Evolutionary conservation across 2,329 filamentous ascomycete species (phyloP).

Genomic region (Fusarium buxicola): DNA sequence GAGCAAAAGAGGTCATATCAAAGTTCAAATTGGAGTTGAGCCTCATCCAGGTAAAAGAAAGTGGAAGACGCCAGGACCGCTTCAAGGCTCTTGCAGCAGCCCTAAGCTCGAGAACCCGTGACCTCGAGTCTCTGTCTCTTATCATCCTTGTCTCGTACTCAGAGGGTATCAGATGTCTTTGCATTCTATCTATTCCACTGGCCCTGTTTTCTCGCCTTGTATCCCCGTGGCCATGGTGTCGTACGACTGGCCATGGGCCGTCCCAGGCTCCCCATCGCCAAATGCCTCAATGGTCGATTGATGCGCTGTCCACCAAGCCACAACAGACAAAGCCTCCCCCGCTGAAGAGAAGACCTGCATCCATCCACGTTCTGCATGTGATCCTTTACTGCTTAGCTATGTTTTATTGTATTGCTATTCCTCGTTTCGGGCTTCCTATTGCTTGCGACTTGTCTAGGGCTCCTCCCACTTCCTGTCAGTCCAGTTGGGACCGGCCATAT

Average conservation of each 20-base stretch:
- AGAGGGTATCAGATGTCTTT: too few species aligned
- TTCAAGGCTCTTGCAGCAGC: constrained; percentile 12
- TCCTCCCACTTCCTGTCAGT: too few species aligned
- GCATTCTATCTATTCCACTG: neutral
- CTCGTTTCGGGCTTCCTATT: too few species aligned
- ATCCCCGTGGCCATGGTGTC: constrained; percentile 30
- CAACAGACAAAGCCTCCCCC: constrained; percentile 14
- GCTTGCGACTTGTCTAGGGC: too few species aligned
- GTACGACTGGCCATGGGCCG: constrained; percentile 38
- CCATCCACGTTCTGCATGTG: neutral
- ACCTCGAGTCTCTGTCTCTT: neutral
- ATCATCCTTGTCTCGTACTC: neutral
- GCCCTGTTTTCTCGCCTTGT: neutral
- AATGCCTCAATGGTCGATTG: constrained; percentile 38
- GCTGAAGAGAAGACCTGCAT: neutral
- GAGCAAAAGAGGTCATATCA: neutral
- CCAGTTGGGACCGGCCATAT: too few species aligned
- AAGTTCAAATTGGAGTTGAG: constrained; percentile 9
- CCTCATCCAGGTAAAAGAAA: constrained; percentile 9
- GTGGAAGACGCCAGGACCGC: constrained; percentile 17
- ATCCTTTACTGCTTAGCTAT: neutral
- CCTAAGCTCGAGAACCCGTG: neutral
- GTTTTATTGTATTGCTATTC: too few species aligned
- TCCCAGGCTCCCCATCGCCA: constrained; percentile 2
- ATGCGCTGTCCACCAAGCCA: constrained; percentile 43